A percentile compares a stretch with the other conserved stretches of the same genome.
Conservation (phyloP, 2,329 filamentous ascomycete species). For the Neonectria hederae region DNA sequence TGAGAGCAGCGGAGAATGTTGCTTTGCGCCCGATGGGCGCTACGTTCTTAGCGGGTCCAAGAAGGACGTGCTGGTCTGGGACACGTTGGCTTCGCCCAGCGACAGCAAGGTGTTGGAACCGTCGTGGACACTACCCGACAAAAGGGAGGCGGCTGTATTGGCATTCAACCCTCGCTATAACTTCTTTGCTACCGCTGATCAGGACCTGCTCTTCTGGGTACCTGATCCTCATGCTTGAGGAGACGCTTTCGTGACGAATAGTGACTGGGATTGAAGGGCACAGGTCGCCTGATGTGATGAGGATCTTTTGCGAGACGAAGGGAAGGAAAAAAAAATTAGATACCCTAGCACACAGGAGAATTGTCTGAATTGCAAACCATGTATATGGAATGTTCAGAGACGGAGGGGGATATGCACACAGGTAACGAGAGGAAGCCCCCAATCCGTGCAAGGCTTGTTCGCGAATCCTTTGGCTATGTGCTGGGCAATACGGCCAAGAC, state of each 20-base stretch:
- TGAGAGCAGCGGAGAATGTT: constrained; percentile 79
- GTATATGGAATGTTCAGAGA: background rate
- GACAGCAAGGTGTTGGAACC: constrained; percentile 71
- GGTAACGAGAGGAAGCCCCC: background rate
- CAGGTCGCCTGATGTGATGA: background rate
- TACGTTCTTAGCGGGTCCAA: constrained; percentile 85
- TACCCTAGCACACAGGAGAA: constrained; percentile 16
- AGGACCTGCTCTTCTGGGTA: constrained; percentile 82
- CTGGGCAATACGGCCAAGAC: background rate
- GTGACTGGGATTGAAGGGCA: background rate
- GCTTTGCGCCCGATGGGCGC: constrained; percentile 88
- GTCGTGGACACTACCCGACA: constrained; percentile 70
- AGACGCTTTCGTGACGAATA: background rate
- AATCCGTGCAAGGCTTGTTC: background rate
- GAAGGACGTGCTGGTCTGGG: constrained; percentile 85
- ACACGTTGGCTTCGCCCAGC: constrained; percentile 68
- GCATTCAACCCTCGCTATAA: constrained; percentile 93
- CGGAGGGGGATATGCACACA: background rate
- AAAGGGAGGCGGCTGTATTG: constrained; percentile 76
- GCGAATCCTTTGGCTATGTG: background rate
- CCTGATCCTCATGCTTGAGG: constrained; percentile 69
- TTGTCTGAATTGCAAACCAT: background rate
- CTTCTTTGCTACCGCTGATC: constrained; percentile 89
- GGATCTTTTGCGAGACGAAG: constrained; percentile 1
- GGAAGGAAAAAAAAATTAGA: constrained; percentile 11